A percentile compares a stretch with the other conserved stretches of the same genome.
Evolutionary conservation across 441 rosid genomes (phyloP).

Genomic region (Brassica hybrid): DNA sequence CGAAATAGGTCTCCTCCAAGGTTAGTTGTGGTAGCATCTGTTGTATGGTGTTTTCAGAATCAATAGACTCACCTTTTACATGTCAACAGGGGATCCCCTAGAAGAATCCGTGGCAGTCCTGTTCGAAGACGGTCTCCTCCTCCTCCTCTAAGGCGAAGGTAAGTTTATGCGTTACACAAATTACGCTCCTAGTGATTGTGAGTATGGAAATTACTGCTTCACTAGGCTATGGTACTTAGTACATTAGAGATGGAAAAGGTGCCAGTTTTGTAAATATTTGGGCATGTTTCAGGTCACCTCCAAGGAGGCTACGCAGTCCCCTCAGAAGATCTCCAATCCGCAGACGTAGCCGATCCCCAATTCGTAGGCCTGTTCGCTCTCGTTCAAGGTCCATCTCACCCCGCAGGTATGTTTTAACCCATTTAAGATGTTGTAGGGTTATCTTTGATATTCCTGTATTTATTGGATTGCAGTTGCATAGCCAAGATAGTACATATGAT

Average conservation of each 20-base stretch:
- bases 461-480: conserved; percentile 12
- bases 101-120: conserved; percentile 92
- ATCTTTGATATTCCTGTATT: background rate
- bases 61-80: conserved; percentile 29
- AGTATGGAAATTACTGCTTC: conserved; percentile 5
- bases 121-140: conserved; percentile 94
- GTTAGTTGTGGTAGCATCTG: conserved; percentile 46
- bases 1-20: conserved; percentile 83
- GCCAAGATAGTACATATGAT: conserved; percentile 11
- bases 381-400: conserved; percentile 91
- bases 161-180: conserved; percentile 14
- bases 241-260: background rate
- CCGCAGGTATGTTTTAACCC: conserved; percentile 56
- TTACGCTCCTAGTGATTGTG: background rate
- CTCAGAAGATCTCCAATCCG: conserved; percentile 83
- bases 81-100: conserved; percentile 69
- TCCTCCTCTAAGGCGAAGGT: conserved; percentile 95
- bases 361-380: conserved; percentile 76
- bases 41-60: conserved; percentile 9
- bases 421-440: background rate
- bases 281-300: conserved; percentile 70
- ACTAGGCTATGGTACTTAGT: background rate
- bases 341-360: conserved; percentile 61
- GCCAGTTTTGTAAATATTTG: conserved; percentile 1
- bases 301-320: conserved; percentile 83